Evolutionary conservation across 768 basidiomycete genomes (phyloP).

Genomic region (Pilatotrama ljubarskyi): DNA sequence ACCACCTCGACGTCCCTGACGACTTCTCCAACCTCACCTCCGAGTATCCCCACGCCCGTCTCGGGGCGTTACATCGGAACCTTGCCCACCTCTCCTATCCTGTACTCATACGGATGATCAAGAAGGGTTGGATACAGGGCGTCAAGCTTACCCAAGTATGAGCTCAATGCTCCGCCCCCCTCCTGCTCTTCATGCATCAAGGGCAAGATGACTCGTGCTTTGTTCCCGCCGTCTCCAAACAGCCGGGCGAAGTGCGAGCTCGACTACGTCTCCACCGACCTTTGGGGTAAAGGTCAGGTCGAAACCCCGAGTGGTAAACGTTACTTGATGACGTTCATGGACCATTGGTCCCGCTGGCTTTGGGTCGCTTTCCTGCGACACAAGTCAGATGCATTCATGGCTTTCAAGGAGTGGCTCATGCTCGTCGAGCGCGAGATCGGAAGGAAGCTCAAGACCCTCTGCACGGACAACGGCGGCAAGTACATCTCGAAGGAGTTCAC

Average conservation of each 20-base stretch:
- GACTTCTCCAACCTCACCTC: not conserved
- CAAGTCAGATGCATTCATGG: conserved; percentile 3
- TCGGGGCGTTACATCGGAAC: not conserved
- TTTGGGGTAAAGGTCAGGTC: conserved; percentile 23
- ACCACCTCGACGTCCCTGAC: conserved; percentile 3
- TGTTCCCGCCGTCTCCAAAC: not conserved
- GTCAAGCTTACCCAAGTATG: not conserved
- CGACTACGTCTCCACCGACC: conserved; percentile 19
- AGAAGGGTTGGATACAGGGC: not conserved
- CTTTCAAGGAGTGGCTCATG: conserved; percentile 7
- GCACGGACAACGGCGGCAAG: conserved; percentile 29
- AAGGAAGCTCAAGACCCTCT: conserved; percentile 20
- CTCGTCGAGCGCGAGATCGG: not conserved
- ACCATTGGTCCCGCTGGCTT: conserved; percentile 17
- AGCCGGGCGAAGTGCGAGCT: not conserved
- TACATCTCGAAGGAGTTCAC: conserved; percentile 15
- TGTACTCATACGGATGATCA: not conserved
- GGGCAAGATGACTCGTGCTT: conserved; percentile 11
- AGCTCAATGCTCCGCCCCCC: not conserved
- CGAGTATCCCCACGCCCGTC: not conserved
- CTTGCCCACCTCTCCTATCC: conserved; percentile 5
- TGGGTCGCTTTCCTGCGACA: conserved; percentile 10
- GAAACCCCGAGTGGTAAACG: conserved; percentile 8
- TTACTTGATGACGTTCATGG: conserved; percentile 27
- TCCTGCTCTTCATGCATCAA: conserved; percentile 1